Evolutionary conservation across 495 filamentous ascomycete genomes (phyloP).

Genomic region (Corynascus novoguineensis): DNA sequence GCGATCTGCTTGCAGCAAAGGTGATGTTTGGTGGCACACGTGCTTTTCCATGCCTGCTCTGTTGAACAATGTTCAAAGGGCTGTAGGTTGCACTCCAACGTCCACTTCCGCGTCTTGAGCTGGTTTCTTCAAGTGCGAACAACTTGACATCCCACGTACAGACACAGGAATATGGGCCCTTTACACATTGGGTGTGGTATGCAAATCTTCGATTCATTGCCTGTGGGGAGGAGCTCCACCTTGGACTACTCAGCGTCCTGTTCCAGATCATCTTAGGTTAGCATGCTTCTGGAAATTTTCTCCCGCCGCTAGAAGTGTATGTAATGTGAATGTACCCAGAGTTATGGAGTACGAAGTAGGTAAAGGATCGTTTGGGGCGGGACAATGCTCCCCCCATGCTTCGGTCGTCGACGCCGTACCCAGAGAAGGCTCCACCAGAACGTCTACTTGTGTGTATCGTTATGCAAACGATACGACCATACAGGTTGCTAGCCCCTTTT

Average conservation of each 20-base stretch:
- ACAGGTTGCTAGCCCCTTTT: background rate
- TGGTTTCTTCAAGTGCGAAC: constrained; percentile 2
- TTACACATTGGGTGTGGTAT: background rate
- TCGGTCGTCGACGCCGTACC: background rate
- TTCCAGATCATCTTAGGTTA: constrained; percentile 2
- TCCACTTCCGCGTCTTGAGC: constrained; percentile 4
- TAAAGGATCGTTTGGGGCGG: background rate
- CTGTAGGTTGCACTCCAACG: background rate
- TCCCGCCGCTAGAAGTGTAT: constrained; percentile 6
- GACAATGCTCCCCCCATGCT: background rate
- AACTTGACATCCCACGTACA: constrained; percentile 6
- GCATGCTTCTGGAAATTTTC: constrained; percentile 24
- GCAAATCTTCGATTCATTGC: background rate
- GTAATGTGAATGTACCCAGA: too few relatives aligned
- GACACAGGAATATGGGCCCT: background rate
- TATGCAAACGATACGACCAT: background rate
- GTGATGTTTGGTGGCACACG: constrained; percentile 16
- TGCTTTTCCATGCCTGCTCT: constrained; percentile 9
- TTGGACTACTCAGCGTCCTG: constrained; percentile 4
- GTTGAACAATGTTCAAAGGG: background rate
- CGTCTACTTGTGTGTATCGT: too few relatives aligned
- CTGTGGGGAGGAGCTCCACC: constrained; percentile 9
- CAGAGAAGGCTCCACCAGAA: constrained; percentile 1
- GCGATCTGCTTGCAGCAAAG: constrained; percentile 18
- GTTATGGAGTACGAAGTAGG: too few relatives aligned